Percentiles rank a stretch among this genome's conserved stretches.
Conservation (phyloP, 768 basidiomycete genomes). For the Mycena metata region DNA sequence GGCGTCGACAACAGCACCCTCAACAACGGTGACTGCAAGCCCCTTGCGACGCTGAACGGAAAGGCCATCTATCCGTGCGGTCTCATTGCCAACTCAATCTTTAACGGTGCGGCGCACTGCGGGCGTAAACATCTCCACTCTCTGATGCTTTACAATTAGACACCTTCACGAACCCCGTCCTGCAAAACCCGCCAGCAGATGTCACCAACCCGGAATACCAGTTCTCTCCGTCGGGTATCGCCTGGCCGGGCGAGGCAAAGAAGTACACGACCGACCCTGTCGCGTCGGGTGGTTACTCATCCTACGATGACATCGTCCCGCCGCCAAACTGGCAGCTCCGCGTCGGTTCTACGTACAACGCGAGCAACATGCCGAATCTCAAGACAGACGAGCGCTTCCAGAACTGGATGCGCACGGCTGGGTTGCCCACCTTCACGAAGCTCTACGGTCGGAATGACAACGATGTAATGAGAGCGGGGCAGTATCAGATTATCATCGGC, state of each 20-base stretch:
- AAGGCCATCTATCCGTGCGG: slow-evolving; percentile 94
- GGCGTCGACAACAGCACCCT: slow-evolving; percentile 62
- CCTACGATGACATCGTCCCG: slow-evolving; percentile 79
- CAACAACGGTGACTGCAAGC: slow-evolving; percentile 88
- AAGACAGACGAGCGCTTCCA: slow-evolving; percentile 92
- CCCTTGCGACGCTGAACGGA: slow-evolving; percentile 70
- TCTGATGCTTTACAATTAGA: slow-evolving; percentile 60
- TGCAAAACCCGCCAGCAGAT: slow-evolving; percentile 66
- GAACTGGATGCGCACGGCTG: slow-evolving; percentile 99
- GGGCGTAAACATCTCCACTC: neutral
- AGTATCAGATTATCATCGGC: slow-evolving; percentile 80
- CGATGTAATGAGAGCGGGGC: slow-evolving; percentile 76
- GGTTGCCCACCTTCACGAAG: slow-evolving; percentile 96
- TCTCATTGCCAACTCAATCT: slow-evolving; percentile 95
- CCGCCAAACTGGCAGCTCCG: slow-evolving; percentile 91
- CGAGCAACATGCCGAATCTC: slow-evolving; percentile 76
- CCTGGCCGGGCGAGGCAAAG: slow-evolving; percentile 96
- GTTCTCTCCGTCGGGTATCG: slow-evolving; percentile 85
- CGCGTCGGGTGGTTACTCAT: slow-evolving; percentile 62
- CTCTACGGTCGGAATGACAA: slow-evolving; percentile 93
- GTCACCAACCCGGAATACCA: slow-evolving; percentile 66
- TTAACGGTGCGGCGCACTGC: slow-evolving; percentile 79
- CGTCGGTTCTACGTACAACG: slow-evolving; percentile 79
- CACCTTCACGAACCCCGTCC: slow-evolving; percentile 76
- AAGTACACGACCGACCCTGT: slow-evolving; percentile 82